These are phyloP conservation scores for Jackrogersella multiformis DNA, from an alignment of 495 filamentous ascomycete species.

Conservation along the genomic window DNA sequence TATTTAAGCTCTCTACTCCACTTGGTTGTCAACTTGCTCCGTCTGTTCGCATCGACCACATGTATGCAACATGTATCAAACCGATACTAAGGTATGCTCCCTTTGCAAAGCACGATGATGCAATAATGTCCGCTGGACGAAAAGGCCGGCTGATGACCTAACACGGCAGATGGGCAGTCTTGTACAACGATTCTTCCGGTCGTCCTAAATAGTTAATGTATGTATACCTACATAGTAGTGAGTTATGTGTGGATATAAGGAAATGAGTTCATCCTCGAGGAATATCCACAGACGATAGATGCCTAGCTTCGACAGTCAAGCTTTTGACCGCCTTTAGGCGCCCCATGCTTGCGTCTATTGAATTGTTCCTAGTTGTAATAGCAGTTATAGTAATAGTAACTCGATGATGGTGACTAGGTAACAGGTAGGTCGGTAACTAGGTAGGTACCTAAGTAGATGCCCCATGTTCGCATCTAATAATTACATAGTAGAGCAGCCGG, in stretches of 20 bases:
- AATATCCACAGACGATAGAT: constrained; percentile 21
- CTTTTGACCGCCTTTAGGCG: constrained; percentile 32
- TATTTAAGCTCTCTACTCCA: constrained; percentile 16
- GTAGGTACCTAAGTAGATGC: neutral
- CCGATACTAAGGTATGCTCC: constrained; percentile 5
- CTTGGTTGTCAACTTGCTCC: constrained; percentile 2
- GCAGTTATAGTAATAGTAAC: constrained; percentile 16
- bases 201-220: constrained; percentile 3
- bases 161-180: constrained; percentile 4
- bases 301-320: constrained; percentile 14
- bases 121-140: constrained; percentile 17
- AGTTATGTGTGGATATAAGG: constrained; percentile 21
- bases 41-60: constrained; percentile 21
- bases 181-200: constrained; percentile 5
- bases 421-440: too few species aligned
- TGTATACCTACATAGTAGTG: too few species aligned
- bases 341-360: constrained; percentile 23
- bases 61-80: neutral
- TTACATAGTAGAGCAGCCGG: neutral
- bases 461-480: constrained; percentile 29
- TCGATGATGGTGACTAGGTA: too few species aligned
- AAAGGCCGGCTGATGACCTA: constrained; percentile 10
- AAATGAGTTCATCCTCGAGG: constrained; percentile 12
- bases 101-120: constrained; percentile 27
- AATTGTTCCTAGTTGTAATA: constrained; percentile 13